Evolutionary conservation across 495 filamentous ascomycete genomes (phyloP).

Genomic region (Hypoxylon cercidicola): DNA sequence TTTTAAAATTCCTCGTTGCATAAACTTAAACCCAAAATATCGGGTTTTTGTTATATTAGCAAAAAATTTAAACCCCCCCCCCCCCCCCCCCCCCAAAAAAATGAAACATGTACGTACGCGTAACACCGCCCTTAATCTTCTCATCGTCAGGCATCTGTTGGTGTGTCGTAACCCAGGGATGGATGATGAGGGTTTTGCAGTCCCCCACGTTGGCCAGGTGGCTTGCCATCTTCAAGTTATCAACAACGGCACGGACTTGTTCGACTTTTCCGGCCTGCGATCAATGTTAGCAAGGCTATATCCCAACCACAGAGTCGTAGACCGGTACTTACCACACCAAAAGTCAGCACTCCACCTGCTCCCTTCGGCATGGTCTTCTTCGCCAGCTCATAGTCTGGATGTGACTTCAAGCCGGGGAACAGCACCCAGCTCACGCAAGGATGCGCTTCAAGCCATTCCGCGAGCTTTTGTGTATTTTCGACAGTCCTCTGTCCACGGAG

Average conservation of each 20-base stretch:
- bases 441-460: constrained; percentile 52
- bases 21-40: too few relatives aligned
- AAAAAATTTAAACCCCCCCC: too few relatives aligned
- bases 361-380: constrained; percentile 50
- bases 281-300: constrained; percentile 27
- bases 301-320: constrained; percentile 62
- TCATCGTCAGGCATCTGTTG: constrained; percentile 56
- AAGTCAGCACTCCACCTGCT: constrained; percentile 52
- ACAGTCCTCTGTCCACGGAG: constrained; percentile 51
- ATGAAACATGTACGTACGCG: constrained; percentile 48
- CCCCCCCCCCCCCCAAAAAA: too few relatives aligned
- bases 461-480: constrained; percentile 52
- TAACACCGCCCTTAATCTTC: constrained; percentile 56
- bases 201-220: constrained; percentile 57
- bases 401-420: constrained; percentile 53
- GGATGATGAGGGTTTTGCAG: constrained; percentile 56
- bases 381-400: constrained; percentile 52
- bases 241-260: constrained; percentile 53
- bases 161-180: constrained; percentile 56
- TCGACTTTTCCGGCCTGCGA: constrained; percentile 50
- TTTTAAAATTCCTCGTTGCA: too few relatives aligned
- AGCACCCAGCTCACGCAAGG: constrained; percentile 53
- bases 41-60: too few relatives aligned
- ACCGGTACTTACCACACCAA: constrained; percentile 47
- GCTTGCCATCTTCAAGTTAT: constrained; percentile 54